Percentiles rank a stretch among this genome's conserved stretches.
Conservation (phyloP, 306 rosid genomes). For the cucumber (Cucumis sativus) region DNA sequence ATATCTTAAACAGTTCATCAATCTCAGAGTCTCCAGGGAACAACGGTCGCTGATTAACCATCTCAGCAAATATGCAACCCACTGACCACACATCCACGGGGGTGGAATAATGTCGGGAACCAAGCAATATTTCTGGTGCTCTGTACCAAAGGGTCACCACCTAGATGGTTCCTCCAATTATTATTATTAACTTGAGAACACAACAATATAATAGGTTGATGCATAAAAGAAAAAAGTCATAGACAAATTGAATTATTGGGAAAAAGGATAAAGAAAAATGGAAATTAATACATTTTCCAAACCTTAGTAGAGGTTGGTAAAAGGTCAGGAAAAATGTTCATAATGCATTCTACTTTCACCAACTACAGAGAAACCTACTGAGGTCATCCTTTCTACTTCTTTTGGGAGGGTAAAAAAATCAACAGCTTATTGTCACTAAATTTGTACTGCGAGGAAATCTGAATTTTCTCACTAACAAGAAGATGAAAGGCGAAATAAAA, state of each 20-base stretch:
- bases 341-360: neutral
- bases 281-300: neutral
- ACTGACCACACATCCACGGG: conserved; percentile 99
- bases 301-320: neutral
- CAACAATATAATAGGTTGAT: neutral
- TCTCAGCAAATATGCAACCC: conserved; percentile 99
- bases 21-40: conserved; percentile 99
- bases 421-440: neutral
- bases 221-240: neutral
- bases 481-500: neutral
- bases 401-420: neutral
- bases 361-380: neutral
- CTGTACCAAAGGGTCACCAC: conserved; percentile 98
- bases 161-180: conserved; percentile 25
- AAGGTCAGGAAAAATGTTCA: neutral
- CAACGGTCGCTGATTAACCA: conserved; percentile 82
- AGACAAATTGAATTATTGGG: neutral
- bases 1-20: conserved; percentile 91
- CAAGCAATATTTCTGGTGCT: conserved; percentile 98
- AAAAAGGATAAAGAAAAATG: too few species aligned
- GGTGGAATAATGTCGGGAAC: conserved; percentile 95
- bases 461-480: neutral
- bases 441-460: neutral
- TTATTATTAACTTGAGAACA: conserved; percentile 8
- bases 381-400: neutral